A percentile compares a stretch with the other conserved stretches of the same genome.
These are phyloP conservation scores for Sugiyamaella paludigena DNA, from an alignment of 1,139 yeast genomes.

Conservation along the genomic window DNA sequence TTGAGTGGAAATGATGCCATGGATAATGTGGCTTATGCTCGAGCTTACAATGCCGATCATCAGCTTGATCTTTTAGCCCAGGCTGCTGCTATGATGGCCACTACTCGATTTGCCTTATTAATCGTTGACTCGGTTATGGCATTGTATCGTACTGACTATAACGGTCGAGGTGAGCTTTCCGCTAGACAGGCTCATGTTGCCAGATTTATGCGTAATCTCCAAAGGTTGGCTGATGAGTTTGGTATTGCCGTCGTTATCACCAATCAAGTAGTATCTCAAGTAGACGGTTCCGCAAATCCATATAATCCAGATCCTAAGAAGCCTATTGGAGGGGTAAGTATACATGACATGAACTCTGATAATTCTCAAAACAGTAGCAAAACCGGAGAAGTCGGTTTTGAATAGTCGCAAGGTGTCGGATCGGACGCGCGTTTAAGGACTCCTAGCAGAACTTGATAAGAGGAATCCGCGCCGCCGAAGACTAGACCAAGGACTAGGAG, in stretches of 20 bases:
- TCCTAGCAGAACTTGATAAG: too few relatives aligned
- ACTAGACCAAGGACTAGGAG: too few relatives aligned
- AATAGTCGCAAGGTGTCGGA: too few relatives aligned
- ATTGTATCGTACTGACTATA: conserved; percentile 87
- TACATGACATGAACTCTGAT: too few relatives aligned
- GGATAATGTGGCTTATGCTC: conserved; percentile 94
- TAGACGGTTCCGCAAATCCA: conserved; percentile 81
- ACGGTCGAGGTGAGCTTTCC: conserved; percentile 94
- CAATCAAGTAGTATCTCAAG: conserved; percentile 97
- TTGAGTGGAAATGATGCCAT: conserved; percentile 91
- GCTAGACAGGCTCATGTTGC: conserved; percentile 96
- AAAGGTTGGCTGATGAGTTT: conserved; percentile 92
- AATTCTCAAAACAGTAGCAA: too few relatives aligned
- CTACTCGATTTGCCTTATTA: conserved; percentile 69
- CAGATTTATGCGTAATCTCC: conserved; percentile 84
- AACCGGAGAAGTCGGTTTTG: too few relatives aligned
- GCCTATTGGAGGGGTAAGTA: conserved; percentile 79
- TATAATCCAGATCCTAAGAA: conserved; percentile 98
- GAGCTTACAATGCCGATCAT: conserved; percentile 97
- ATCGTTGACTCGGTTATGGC: conserved; percentile 98
- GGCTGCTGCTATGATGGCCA: conserved; percentile 97
- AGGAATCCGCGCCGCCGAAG: too few relatives aligned
- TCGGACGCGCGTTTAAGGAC: too few relatives aligned
- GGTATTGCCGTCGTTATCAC: conserved; percentile 99
- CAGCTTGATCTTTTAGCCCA: conserved; percentile 81